These are phyloP conservation scores for Brassica carinata DNA, from an alignment of 345 rosid species.

Conservation along the genomic window DNA sequence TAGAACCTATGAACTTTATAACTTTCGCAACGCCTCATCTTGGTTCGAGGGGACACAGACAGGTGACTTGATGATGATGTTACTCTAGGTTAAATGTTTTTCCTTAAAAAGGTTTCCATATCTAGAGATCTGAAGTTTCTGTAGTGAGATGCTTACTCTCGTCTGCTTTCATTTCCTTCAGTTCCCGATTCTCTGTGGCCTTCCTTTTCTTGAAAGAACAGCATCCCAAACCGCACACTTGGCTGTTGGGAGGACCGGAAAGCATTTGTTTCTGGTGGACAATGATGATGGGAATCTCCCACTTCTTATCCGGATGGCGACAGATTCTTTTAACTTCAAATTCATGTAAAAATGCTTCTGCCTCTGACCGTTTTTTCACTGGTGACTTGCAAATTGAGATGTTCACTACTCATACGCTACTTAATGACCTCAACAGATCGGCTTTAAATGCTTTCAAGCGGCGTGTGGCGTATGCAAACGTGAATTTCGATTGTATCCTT, in stretches of 20 bases:
- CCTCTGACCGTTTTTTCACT: background rate
- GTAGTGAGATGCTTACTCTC: constrained; percentile 13
- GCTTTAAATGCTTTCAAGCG: constrained; percentile 82
- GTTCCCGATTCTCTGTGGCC: constrained; percentile 94
- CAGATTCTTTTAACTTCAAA: constrained; percentile 64
- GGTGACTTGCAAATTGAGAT: constrained; percentile 22
- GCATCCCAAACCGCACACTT: constrained; percentile 89
- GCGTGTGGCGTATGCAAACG: constrained; percentile 91
- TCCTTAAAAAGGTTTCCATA: background rate
- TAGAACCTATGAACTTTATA: constrained; percentile 91
- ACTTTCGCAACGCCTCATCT: constrained; percentile 98
- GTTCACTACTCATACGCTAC: constrained; percentile 16
- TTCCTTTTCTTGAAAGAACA: constrained; percentile 83
- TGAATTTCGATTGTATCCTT: constrained; percentile 88
- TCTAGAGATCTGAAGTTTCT: background rate
- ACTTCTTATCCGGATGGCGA: constrained; percentile 87
- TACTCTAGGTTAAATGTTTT: constrained; percentile 28
- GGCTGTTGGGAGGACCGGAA: constrained; percentile 87
- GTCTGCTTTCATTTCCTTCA: constrained; percentile 23
- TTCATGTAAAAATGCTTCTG: constrained; percentile 65
- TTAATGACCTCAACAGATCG: constrained; percentile 58
- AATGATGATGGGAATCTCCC: constrained; percentile 73
- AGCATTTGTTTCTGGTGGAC: constrained; percentile 89
- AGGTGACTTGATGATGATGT: constrained; percentile 49
- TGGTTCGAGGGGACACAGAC: constrained; percentile 88